Percentiles rank a stretch among this genome's conserved stretches.
These are phyloP conservation scores for Fonsecaea pedrosoi DNA, from an alignment of 2,329 filamentous ascomycete species.

Conservation along the genomic window DNA sequence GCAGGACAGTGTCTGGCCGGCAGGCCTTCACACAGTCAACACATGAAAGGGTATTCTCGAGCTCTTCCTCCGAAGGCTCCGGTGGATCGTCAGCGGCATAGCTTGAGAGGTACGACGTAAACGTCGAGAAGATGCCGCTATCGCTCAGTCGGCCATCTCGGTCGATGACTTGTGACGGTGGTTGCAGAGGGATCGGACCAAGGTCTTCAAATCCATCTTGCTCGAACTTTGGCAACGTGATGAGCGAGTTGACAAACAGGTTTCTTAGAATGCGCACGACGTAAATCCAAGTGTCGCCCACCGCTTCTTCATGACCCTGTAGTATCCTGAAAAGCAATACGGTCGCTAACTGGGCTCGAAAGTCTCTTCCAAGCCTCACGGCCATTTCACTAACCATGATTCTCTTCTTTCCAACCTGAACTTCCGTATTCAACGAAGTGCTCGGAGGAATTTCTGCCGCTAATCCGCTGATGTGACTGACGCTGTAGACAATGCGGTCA, in stretches of 20 bases:
- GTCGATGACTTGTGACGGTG: constrained; percentile 90
- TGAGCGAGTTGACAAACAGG: constrained; percentile 92
- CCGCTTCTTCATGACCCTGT: constrained; percentile 78
- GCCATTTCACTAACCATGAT: constrained; percentile 99
- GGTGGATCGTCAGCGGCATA: constrained; percentile 98
- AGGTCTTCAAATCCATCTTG: constrained; percentile 57
- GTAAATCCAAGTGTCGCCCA: constrained; percentile 66
- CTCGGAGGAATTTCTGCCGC: constrained; percentile 77
- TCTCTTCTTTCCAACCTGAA: constrained; percentile 82
- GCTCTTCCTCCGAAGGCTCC: constrained; percentile 94
- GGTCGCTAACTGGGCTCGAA: constrained; percentile 90
- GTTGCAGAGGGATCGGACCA: constrained; percentile 84
- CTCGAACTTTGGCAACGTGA: constrained; percentile 68
- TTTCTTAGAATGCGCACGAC: constrained; percentile 93
- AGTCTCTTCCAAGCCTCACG: constrained; percentile 92
- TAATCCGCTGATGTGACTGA: constrained; percentile 89
- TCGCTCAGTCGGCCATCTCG: constrained; percentile 79
- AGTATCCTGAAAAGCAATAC: constrained; percentile 95
- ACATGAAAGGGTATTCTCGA: constrained; percentile 92
- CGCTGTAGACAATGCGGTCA: constrained; percentile 88
- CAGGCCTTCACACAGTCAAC: constrained; percentile 94
- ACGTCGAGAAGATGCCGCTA: constrained; percentile 86
- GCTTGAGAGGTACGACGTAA: constrained; percentile 97
- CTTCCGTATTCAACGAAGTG: constrained; percentile 90
- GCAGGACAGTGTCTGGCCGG: constrained; percentile 79